Percentiles rank a stretch among this genome's conserved stretches.
Conservation (phyloP, 306 rosid species). For the Hippophae rhamnoides region DNA sequence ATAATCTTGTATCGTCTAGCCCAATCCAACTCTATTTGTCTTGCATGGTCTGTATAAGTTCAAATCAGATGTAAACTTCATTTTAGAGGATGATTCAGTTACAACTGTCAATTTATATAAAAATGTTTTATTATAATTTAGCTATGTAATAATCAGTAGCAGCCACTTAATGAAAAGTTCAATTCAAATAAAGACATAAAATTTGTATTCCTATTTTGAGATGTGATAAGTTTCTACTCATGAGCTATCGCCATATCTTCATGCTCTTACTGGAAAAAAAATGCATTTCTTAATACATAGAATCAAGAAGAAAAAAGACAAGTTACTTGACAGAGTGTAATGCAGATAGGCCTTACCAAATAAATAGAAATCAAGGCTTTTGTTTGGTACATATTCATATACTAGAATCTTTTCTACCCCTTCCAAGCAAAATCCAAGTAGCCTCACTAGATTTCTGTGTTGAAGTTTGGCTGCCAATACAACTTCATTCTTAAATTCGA, state of each 20-base stretch:
- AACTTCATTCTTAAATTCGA: conserved; percentile 50
- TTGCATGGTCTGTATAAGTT: conserved; percentile 14
- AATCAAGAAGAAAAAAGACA: background rate
- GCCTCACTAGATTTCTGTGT: conserved; percentile 48
- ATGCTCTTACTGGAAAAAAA: background rate
- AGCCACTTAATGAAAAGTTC: too few species aligned
- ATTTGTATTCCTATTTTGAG: too few species aligned
- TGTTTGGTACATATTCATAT: conserved; percentile 51
- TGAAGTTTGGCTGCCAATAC: conserved; percentile 48
- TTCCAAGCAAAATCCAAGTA: conserved; percentile 46
- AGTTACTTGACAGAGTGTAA: background rate
- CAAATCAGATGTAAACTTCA: background rate
- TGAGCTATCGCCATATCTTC: too few species aligned
- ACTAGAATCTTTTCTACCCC: conserved; percentile 39
- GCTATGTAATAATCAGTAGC: too few species aligned
- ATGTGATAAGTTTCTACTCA: too few species aligned
- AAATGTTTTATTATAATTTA: too few species aligned
- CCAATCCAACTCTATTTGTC: conserved; percentile 27
- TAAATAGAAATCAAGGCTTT: conserved; percentile 42
- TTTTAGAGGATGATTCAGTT: background rate
- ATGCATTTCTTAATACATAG: background rate
- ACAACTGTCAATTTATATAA: too few species aligned
- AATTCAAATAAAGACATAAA: too few species aligned
- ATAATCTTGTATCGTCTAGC: conserved; percentile 24
- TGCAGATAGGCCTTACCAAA: conserved; percentile 29